These are phyloP conservation scores for Mallotus japonicus DNA, from an alignment of 441 rosid genomes.

Conservation along the genomic window DNA sequence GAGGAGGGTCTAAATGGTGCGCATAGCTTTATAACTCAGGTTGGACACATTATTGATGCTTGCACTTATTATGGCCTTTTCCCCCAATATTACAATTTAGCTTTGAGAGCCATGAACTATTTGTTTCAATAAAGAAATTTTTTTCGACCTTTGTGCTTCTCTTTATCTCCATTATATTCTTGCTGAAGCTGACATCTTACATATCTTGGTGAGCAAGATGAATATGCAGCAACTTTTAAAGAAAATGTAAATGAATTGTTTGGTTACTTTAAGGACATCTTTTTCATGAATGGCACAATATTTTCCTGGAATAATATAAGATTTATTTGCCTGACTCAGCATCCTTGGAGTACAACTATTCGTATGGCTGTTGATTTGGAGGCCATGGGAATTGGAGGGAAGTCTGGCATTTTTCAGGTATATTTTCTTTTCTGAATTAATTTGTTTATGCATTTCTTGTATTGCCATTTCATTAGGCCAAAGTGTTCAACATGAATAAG, in stretches of 20 bases:
- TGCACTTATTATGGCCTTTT: neutral
- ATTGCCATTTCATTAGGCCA: neutral
- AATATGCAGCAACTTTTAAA: constrained; percentile 7
- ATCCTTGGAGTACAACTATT: constrained; percentile 83
- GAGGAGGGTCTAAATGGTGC: constrained; percentile 98
- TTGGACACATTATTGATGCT: constrained; percentile 26
- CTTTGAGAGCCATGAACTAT: neutral
- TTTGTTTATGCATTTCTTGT: constrained; percentile 10
- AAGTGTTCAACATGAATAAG: neutral
- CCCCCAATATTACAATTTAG: neutral
- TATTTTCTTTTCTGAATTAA: constrained; percentile 14
- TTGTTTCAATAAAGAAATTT: neutral
- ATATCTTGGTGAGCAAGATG: constrained; percentile 14
- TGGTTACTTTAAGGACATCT: neutral
- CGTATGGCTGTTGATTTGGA: constrained; percentile 87
- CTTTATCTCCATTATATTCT: neutral
- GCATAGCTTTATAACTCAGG: constrained; percentile 98
- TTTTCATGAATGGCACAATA: constrained; percentile 1
- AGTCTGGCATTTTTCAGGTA: constrained; percentile 89
- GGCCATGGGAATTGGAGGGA: constrained; percentile 97
- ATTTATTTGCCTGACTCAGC: constrained; percentile 50
- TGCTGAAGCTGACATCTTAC: neutral
- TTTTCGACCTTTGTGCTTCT: neutral
- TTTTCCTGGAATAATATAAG: constrained; percentile 16
- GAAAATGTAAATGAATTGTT: neutral